Conservation (phyloP, 2,329 filamentous ascomycete genomes). For the Paramyrothecium sp. region DNA sequence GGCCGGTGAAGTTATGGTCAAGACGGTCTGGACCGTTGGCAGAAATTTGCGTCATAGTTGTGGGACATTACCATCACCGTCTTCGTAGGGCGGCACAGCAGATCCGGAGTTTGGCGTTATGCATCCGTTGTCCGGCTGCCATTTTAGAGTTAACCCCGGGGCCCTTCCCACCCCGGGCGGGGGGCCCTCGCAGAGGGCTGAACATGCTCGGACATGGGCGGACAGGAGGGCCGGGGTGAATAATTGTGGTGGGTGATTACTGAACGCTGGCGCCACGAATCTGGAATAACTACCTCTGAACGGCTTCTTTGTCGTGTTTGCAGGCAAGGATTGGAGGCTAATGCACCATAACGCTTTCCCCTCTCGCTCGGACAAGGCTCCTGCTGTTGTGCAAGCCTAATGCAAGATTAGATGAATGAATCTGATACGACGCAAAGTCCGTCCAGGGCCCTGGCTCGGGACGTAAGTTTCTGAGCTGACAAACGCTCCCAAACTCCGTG, state of each 20-base stretch:
- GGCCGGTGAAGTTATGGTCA: no score
- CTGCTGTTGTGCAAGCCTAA: no score
- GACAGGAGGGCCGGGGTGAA: not conserved
- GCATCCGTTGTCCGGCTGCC: slow-evolving; percentile 6
- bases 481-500: no score
- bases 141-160: slow-evolving; percentile 20
- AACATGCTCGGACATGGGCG: not conserved
- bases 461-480: no score
- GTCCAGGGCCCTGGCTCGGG: no score
- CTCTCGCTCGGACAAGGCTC: no score
- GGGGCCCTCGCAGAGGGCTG: no score
- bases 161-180: no score
- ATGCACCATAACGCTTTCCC: no score
- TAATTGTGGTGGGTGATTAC: not conserved
- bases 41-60: not conserved
- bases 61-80: not conserved
- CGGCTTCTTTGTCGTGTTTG: not conserved
- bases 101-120: slow-evolving; percentile 5
- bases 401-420: no score
- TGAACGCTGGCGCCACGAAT: not conserved
- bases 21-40: not conserved
- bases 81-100: slow-evolving; percentile 8
- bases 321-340: no score
- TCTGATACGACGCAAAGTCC: no score
- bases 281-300: not conserved